Base-by-base conservation (phyloP, 257 asterid genomes). In the Linaria vulgaris region DNA sequence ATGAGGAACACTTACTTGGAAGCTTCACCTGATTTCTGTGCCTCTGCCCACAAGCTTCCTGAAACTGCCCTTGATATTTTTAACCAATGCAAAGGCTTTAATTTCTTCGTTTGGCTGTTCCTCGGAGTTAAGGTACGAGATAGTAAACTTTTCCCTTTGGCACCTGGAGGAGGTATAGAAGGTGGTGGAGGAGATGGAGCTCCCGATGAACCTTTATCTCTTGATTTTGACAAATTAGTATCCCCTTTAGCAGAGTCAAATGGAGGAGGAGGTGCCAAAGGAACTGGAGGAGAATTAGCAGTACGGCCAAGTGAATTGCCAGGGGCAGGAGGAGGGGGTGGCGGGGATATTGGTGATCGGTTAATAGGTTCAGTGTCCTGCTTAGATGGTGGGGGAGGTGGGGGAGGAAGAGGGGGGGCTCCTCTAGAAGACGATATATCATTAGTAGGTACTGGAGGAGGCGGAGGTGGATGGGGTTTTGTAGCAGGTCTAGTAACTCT, bases 11-110 rank as follows among this genome's bases (percentile, higher is more conserved):
- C 76, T 69, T 80, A 91, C 98, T 75, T 88, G 71, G 91, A 67
- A 79, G 91, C 80, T 74, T 91, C 98, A 43, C 86, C 82, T 53
- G 86, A 76, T 76, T 91, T 91, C 47, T 91, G 97, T 61, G 96
- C 60, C 72, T 91, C 98, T 0, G 96, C 98, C 98, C 98, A 91
- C 83, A 91, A 81, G 86, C 98, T 91, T 75, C 98, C 98, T 63
- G 86, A 83, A 75, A 85, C 98, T 63, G 95, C 98, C 80, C 96
- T 85, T 20, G 94, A 82, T 72, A 91, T 52, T 74, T 91, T 91
- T 69, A 88, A 71, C 98, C 98, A 91, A 69, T 88, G 98, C 67
- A 91, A 73, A 9, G 96, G 98, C 82, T 91, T 91, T 79, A 91
- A 71, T 75, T 88, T 91, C 81, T 88, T 91, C 23, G 79, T 59